Evolutionary conservation across 176 grass and related monocot genomes (phyloP), one percentile per base, ranked within the genome.

Genomic region (Paspalum vaginatum): DNA sequence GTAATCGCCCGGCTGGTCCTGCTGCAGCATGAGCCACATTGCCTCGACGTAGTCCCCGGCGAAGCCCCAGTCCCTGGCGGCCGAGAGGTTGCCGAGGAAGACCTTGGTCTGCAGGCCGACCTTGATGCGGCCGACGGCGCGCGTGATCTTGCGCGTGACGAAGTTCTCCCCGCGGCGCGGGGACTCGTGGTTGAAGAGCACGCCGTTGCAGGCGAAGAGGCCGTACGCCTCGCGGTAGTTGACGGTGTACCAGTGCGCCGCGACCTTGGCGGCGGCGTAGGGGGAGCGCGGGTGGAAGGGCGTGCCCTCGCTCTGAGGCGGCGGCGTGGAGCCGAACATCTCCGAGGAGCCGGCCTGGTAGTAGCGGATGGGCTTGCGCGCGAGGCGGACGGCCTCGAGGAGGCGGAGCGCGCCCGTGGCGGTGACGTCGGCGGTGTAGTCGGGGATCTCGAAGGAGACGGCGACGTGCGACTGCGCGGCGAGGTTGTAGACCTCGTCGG

Each of bases 401-500:
- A 98, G 96, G 79, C 96, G 90, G 70, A 98, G 84, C 47, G 92
- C 84, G 22, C 96, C 96, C 20, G 96, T 95, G 86, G 78, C 96
- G 18, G 90, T 90, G 69, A 98, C 88, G 87, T 98, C 96, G 64
- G 90, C 92, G 6, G 92, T 98, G 92, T 93, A 98, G 77, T 95
- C 96, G 22, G 96, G 96, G 21, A 98, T 81, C 88, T 98, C 96
- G 72, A 93, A 98, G 79, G 96, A 95, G 48, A 99, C 92, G 37
- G 92, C 92, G 45, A 99, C 92, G 79, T 99, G 96, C 9, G 96
- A 99, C 80, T 99, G 92, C 9, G 96, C 96, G 21, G 96, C 92
- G 72, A 99, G 86, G 76, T 99, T 99, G 88, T 99, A 99, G 81
- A 99, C 96, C 92, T 99, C 96, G 70, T 99, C 96, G 68, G 96